Percentiles rank a stretch among this genome's conserved stretches.
These are phyloP conservation scores for Aegilops umbellulata DNA, from an alignment of 176 grass and related monocot genomes.

Conservation along the genomic window DNA sequence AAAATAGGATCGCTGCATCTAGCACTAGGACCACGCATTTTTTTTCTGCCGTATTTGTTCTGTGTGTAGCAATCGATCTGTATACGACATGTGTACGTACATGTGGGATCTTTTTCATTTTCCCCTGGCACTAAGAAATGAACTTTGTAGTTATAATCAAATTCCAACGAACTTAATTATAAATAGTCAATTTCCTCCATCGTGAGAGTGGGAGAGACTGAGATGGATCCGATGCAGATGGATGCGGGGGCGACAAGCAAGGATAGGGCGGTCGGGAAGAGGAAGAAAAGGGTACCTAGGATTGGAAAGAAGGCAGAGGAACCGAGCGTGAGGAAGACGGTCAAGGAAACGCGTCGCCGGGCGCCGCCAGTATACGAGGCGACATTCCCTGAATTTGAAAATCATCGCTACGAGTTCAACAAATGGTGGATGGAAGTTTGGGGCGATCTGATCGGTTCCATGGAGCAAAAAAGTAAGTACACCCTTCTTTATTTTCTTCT, in stretches of 20 bases:
- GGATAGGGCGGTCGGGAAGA: neutral
- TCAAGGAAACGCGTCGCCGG: neutral
- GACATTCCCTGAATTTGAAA: neutral
- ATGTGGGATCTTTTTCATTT: no score
- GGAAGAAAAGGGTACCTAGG: neutral
- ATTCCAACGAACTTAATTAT: no score
- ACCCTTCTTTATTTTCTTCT: neutral
- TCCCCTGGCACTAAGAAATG: no score
- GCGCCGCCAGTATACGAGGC: neutral
- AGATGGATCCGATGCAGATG: no score
- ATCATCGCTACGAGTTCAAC: neutral
- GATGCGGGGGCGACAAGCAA: neutral
- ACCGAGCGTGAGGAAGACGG: neutral
- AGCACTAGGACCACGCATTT: no score
- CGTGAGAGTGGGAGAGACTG: no score
- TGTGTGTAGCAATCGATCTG: no score
- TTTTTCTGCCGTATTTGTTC: no score
- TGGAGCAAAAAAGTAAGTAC: neutral
- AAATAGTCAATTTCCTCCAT: no score
- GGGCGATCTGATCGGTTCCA: neutral
- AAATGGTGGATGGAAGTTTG: neutral
- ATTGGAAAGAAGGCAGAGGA: neutral
- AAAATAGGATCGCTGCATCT: no score
- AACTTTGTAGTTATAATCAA: no score
- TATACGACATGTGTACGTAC: no score